Conservation (phyloP, 2,329 filamentous ascomycete species). For the Fusarium bulbicola region DNA sequence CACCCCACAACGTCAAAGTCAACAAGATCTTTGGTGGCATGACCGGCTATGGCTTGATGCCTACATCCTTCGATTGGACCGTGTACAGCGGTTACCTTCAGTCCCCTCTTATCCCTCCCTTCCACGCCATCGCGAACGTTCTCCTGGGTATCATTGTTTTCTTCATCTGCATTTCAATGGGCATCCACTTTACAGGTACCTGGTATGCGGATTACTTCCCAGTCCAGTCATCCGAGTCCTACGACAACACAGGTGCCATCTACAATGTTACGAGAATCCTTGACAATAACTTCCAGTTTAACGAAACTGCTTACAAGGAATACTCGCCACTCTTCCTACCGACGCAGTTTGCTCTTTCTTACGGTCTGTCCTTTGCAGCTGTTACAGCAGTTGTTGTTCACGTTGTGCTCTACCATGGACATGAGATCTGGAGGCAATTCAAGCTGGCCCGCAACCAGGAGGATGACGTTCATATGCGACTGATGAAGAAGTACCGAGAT, state of each 20-base stretch:
- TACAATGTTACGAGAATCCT: slow-evolving; percentile 72
- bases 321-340: slow-evolving; percentile 74
- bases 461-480: slow-evolving; percentile 67
- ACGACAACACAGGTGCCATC: slow-evolving; percentile 68
- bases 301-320: slow-evolving; percentile 66
- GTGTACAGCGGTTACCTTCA: slow-evolving; percentile 58
- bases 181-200: slow-evolving; percentile 65
- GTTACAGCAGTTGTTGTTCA: slow-evolving; percentile 69
- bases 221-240: slow-evolving; percentile 67
- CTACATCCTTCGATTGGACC: slow-evolving; percentile 67
- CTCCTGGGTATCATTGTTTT: slow-evolving; percentile 63
- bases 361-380: slow-evolving; percentile 74
- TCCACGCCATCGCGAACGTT: slow-evolving; percentile 65
- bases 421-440: slow-evolving; percentile 64
- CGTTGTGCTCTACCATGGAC: slow-evolving; percentile 64
- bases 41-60: slow-evolving; percentile 67
- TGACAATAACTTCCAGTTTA: slow-evolving; percentile 63
- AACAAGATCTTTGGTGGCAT: slow-evolving; percentile 71
- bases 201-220: slow-evolving; percentile 70
- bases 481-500: slow-evolving; percentile 70
- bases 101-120: slow-evolving; percentile 62
- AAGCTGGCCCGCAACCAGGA: slow-evolving; percentile 64
- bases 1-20: slow-evolving; percentile 66
- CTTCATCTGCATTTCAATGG: slow-evolving; percentile 65
- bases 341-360: slow-evolving; percentile 67